A percentile compares a stretch with the other conserved stretches of the same genome.
Evolutionary conservation across 169 alveolate genomes (phyloP).

Genomic region (Plasmodium vivax): DNA sequence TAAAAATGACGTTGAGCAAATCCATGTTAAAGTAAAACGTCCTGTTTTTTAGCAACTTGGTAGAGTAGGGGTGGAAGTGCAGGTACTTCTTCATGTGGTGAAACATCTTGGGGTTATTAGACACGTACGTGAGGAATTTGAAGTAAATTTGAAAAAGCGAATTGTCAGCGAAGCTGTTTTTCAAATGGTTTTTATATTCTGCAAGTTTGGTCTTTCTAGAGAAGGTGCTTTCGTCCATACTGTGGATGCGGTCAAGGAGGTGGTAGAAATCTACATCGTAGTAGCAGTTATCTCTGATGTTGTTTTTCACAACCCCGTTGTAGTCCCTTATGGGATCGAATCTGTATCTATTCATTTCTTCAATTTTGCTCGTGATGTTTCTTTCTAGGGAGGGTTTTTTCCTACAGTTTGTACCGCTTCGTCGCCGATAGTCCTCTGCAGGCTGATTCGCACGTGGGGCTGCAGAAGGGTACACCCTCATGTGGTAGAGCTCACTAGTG

Average conservation of each 20-base stretch:
- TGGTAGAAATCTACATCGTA: constrained; percentile 52
- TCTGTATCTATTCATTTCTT: constrained; percentile 39
- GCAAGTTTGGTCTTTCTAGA: neutral
- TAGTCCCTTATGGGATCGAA: constrained; percentile 18
- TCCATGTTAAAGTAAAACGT: constrained; percentile 42
- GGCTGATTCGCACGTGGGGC: neutral
- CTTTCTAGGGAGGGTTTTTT: constrained; percentile 9
- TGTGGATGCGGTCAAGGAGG: constrained; percentile 4
- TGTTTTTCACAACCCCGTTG: constrained; percentile 60
- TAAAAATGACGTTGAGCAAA: constrained; percentile 37
- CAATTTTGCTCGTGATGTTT: neutral
- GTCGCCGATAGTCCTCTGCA: neutral
- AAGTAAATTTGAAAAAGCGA: constrained; percentile 40
- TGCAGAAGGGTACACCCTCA: neutral
- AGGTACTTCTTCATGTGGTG: constrained; percentile 59
- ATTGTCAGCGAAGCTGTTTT: neutral
- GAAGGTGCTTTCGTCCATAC: neutral
- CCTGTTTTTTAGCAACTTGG: constrained; percentile 31
- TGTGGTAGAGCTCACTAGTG: constrained; percentile 7
- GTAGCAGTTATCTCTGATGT: constrained; percentile 28
- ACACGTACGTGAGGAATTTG: constrained; percentile 39
- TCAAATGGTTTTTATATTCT: neutral
- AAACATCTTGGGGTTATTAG: constrained; percentile 43
- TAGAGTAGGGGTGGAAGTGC: constrained; percentile 46
- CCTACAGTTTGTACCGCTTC: neutral